These are phyloP conservation scores for Pharnaceum exiguum DNA, from an alignment of 148 eudicot species.

Conservation along the genomic window DNA sequence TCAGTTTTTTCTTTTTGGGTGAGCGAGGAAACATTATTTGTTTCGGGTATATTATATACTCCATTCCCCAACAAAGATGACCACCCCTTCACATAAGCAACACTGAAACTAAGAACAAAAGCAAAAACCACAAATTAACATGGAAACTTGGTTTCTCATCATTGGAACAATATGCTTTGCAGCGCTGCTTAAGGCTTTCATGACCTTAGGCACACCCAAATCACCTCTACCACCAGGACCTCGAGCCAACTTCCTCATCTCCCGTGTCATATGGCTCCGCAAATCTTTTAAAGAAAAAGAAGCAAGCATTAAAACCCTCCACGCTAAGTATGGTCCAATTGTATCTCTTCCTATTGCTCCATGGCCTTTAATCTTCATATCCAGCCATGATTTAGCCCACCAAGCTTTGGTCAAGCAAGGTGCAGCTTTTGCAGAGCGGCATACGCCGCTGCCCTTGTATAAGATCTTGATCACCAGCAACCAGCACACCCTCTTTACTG, in stretches of 20 bases:
- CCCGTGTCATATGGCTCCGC: conserved; percentile 7
- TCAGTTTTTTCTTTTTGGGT: too few species aligned
- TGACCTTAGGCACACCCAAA: background rate
- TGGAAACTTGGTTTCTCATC: conserved; percentile 12
- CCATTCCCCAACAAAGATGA: too few species aligned
- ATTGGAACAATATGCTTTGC: background rate
- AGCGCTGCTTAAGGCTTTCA: background rate
- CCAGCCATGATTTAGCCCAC: conserved; percentile 26
- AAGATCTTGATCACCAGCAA: conserved; percentile 27
- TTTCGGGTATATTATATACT: too few species aligned
- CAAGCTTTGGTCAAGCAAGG: conserved; percentile 32
- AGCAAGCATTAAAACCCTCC: background rate
- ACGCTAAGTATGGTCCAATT: conserved; percentile 30
- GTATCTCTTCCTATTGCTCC: conserved; percentile 17
- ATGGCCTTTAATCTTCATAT: conserved; percentile 23
- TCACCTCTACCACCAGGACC: conserved; percentile 21
- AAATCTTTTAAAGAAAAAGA: conserved; percentile 10
- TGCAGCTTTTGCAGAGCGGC: conserved; percentile 33
- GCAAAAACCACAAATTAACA: background rate
- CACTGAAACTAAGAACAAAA: background rate
- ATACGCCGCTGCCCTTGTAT: conserved; percentile 14
- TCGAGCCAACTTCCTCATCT: background rate
- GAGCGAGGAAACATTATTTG: too few species aligned
- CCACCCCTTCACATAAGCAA: too few species aligned
- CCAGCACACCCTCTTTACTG: conserved; percentile 31